phyloP scores from a whole-genome alignment of 1,284 basidiomycete genomes.

The Ustilago loliicola region DNA sequence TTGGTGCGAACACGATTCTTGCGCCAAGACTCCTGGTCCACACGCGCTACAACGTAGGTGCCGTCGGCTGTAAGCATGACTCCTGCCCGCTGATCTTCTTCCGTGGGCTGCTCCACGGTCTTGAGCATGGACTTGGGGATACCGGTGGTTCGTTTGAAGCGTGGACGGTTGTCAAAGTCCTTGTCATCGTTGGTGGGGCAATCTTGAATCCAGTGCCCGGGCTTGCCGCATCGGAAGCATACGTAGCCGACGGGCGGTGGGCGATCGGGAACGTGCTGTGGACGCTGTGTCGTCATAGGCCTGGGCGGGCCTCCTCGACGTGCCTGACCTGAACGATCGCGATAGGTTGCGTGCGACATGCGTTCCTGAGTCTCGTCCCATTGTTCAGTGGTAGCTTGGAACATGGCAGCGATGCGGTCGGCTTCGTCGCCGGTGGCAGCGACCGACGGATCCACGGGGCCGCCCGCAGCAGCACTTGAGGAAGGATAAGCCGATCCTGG shows the following conservation, averaged over 20 bases:
- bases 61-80: slow-evolving; percentile 70
- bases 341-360: slow-evolving; percentile 80
- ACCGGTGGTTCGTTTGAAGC: slow-evolving; percentile 97
- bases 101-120: slow-evolving; percentile 80
- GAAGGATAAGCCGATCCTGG: slow-evolving; percentile 9
- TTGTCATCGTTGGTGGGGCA: slow-evolving; percentile 97
- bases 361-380: slow-evolving; percentile 97
- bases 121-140: slow-evolving; percentile 97
- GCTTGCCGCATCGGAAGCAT: slow-evolving; percentile 98
- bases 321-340: slow-evolving; percentile 61
- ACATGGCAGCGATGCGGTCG: slow-evolving; percentile 86
- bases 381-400: slow-evolving; percentile 87
- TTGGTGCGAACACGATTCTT: slow-evolving; percentile 60
- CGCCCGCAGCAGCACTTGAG: not conserved
- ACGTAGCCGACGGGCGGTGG: slow-evolving; percentile 82
- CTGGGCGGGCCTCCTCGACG: slow-evolving; percentile 62
- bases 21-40: slow-evolving; percentile 66
- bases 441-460: slow-evolving; percentile 14
- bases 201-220: slow-evolving; percentile 97
- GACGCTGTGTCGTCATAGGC: slow-evolving; percentile 33
- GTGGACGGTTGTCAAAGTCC: slow-evolving; percentile 91
- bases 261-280: slow-evolving; percentile 51
- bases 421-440: slow-evolving; percentile 59
- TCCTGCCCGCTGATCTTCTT: slow-evolving; percentile 59
- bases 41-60: slow-evolving; percentile 67